A percentile compares a stretch with the other conserved stretches of the same genome.
These are phyloP conservation scores for Pseudogymnoascus sp. DNA, from an alignment of 2,329 filamentous ascomycete species.

Conservation along the genomic window DNA sequence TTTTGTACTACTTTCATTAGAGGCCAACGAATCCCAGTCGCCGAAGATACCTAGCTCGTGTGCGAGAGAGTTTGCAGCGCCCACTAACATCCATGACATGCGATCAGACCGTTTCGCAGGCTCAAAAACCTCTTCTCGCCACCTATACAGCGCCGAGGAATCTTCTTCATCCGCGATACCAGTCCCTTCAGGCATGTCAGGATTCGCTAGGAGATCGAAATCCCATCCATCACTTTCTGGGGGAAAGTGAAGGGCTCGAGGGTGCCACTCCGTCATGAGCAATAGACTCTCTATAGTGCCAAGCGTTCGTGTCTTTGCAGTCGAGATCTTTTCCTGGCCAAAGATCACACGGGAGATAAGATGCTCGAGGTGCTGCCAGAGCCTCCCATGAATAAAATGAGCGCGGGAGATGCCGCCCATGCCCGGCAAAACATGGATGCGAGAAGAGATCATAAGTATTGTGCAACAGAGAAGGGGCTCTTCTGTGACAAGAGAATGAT, in stretches of 20 bases:
- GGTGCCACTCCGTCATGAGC: conserved; percentile 49
- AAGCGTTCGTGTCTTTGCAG: conserved; percentile 39
- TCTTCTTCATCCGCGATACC: conserved; percentile 27
- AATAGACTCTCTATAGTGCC: conserved; percentile 46
- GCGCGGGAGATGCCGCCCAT: conserved; percentile 38
- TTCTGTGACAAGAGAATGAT: conserved; percentile 38
- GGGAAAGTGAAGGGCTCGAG: conserved; percentile 44
- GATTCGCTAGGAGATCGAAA: conserved; percentile 38
- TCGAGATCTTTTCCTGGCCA: conserved; percentile 44
- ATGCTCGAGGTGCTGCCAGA: conserved; percentile 47
- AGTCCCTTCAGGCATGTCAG: conserved; percentile 28
- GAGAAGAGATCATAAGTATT: conserved; percentile 46
- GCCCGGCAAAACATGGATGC: conserved; percentile 38
- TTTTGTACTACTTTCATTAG: conserved; percentile 21
- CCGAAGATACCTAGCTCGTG: conserved; percentile 45
- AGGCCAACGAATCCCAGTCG: conserved; percentile 25
- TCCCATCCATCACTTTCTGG: conserved; percentile 48
- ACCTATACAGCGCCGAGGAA: conserved; percentile 27
- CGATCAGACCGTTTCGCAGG: conserved; percentile 46
- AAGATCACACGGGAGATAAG: conserved; percentile 45
- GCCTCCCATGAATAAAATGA: conserved; percentile 43
- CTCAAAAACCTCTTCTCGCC: conserved; percentile 36
- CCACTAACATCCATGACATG: conserved; percentile 53
- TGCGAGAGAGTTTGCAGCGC: conserved; percentile 42
- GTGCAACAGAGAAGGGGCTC: conserved; percentile 46